These are phyloP conservation scores for Talaromyces sp. DNA, from an alignment of 2,329 filamentous ascomycete species.

Conservation along the genomic window DNA sequence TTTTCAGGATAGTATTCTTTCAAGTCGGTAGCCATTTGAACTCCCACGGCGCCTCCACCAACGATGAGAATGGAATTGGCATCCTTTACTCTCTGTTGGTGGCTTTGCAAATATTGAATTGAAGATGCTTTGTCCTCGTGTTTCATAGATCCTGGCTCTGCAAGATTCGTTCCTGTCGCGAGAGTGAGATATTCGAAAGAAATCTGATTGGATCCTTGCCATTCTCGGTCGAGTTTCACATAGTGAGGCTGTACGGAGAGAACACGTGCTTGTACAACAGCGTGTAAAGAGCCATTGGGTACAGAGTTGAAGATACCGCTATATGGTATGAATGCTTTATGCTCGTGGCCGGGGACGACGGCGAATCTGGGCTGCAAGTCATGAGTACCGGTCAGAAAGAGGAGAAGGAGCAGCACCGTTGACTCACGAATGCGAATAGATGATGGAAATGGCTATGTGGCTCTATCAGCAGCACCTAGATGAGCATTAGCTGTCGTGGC, in stretches of 20 bases:
- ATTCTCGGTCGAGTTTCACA: slow-evolving; percentile 34
- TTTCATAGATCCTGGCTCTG: slow-evolving; percentile 33
- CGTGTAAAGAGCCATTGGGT: slow-evolving; percentile 25
- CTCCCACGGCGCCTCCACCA: slow-evolving; percentile 50
- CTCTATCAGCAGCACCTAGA: slow-evolving; percentile 33
- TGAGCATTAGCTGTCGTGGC: slow-evolving; percentile 4
- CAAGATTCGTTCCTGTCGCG: slow-evolving; percentile 34
- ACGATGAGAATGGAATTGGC: slow-evolving; percentile 35
- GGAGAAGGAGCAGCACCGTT: not conserved
- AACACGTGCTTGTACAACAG: slow-evolving; percentile 33
- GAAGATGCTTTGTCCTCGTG: slow-evolving; percentile 33
- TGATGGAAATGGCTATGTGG: slow-evolving; percentile 38
- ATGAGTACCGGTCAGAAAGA: not conserved
- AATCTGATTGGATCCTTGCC: slow-evolving; percentile 31
- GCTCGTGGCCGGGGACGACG: slow-evolving; percentile 34
- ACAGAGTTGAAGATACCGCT: slow-evolving; percentile 28
- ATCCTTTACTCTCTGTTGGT: slow-evolving; percentile 30
- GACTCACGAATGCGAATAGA: slow-evolving; percentile 34
- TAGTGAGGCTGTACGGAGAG: slow-evolving; percentile 28
- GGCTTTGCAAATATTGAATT: slow-evolving; percentile 31
- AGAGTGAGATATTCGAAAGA: slow-evolving; percentile 34
- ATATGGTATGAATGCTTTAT: slow-evolving; percentile 38
- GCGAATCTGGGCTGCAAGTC: slow-evolving; percentile 31
- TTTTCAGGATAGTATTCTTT: slow-evolving; percentile 49
- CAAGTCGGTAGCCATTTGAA: slow-evolving; percentile 50